These are phyloP conservation scores for Scopulariopsis brevicaulis DNA, from an alignment of 2,329 filamentous ascomycete genomes.

Conservation along the genomic window DNA sequence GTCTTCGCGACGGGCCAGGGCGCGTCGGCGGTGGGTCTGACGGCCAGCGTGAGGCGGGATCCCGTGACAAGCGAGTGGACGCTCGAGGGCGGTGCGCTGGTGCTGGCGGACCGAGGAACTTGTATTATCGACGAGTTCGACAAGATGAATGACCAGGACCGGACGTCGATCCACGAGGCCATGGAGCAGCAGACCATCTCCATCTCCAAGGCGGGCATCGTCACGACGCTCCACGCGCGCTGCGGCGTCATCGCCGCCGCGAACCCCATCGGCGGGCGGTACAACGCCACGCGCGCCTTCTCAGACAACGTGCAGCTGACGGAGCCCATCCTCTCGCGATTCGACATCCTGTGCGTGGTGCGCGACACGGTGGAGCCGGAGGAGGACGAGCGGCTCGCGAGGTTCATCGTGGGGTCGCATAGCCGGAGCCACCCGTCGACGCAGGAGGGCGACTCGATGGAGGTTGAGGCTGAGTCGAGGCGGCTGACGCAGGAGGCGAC, in stretches of 20 bases:
- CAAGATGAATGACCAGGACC: constrained; percentile 99
- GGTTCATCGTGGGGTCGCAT: constrained; percentile 91
- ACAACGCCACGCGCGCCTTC: constrained; percentile 94
- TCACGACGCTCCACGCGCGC: constrained; percentile 89
- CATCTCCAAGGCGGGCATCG: constrained; percentile 96
- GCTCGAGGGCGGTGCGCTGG: constrained; percentile 86
- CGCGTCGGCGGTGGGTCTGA: constrained; percentile 93
- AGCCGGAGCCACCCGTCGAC: constrained; percentile 70
- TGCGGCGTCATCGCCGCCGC: constrained; percentile 95
- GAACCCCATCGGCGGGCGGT: constrained; percentile 91
- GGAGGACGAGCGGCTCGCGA: constrained; percentile 86
- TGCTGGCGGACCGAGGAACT: constrained; percentile 87
- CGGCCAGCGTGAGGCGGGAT: constrained; percentile 89
- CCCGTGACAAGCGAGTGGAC: constrained; percentile 97
- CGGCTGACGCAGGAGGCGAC: constrained; percentile 15
- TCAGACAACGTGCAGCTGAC: constrained; percentile 94
- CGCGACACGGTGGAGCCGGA: constrained; percentile 86
- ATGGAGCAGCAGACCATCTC: constrained; percentile 99
- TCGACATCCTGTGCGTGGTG: constrained; percentile 93
- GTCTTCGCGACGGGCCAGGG: constrained; percentile 98
- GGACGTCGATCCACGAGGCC: constrained; percentile 96
- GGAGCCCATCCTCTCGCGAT: constrained; percentile 94
- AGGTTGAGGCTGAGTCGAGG: constrained; percentile 37
- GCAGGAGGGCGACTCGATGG: constrained; percentile 40
- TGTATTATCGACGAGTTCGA: constrained; percentile 98